Base-by-base conservation (phyloP, 176 grass and related monocot species). In the Ananas comosus region DNA sequence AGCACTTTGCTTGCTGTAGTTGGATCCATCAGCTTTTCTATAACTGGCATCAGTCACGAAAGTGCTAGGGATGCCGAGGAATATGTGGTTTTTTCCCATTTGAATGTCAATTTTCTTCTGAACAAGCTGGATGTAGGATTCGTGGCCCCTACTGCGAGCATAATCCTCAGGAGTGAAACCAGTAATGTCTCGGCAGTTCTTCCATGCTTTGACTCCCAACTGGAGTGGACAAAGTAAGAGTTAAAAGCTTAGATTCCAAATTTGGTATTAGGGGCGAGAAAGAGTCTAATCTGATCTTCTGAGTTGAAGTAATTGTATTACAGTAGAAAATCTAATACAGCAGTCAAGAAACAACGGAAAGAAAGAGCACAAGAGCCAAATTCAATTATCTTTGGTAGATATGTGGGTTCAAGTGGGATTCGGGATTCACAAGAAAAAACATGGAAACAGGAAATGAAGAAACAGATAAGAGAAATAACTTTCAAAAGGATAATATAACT, bases 71-170 rank as follows among this genome's bases (percentile, higher is more conserved):
- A 99, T 74, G 70, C 87, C 82, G 0, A 94, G 49, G 72, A 94
- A 77, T 53, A 91, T 78, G 71, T 91, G 82, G 18, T 75, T 64
- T 80, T 86, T 75, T 42, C 73, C 53, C 63, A 74, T 68, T 80
- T 90, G 89, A 73, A 70, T 91, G 81, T 99, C 82, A 47, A 94
- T 85, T 82, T 99, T 99, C 69, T 75, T 94, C 70, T 94, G 85
- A 49, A 99, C 95, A 23, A 99, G 67, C 75, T 83, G 74, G 56
- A 89, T 33, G 78, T 94, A 94, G 18, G 70, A 78, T 67, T 82
- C 57, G 7, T 93, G 80, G 56, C 82, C 71, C 56, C 82, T 78
- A 50, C n/a, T n/a, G n/a, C 80, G 72, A 56, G 95, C 90, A 19
- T 99, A 99, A 10, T 91, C 90, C 80, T 93, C 84, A 29, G 90